These are phyloP conservation scores for Dunaliella primolecta DNA, from an alignment of 139 green algal species.

Conservation along the genomic window DNA sequence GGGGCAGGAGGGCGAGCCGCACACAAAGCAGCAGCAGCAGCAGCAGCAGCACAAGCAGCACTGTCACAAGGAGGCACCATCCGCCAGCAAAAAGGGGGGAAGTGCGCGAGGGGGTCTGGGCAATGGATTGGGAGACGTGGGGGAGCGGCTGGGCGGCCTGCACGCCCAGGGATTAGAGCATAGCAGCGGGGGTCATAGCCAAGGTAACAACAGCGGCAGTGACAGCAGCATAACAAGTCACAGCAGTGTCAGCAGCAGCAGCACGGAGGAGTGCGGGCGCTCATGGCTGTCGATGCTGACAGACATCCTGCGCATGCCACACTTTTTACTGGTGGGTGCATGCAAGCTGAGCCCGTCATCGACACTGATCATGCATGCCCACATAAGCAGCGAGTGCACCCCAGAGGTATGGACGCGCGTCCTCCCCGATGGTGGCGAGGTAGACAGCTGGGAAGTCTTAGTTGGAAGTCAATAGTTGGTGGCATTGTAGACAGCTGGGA, in stretches of 20 bases:
- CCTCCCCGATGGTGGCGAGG: no score
- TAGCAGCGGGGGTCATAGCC: neutral
- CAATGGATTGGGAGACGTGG: neutral
- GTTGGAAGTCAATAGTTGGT: no score
- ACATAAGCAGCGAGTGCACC: no score
- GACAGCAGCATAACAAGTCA: constrained; percentile 11
- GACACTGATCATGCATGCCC: no score
- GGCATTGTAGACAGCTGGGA: no score
- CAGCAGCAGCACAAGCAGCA: no score
- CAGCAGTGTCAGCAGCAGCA: constrained; percentile 8
- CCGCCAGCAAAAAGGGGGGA: neutral
- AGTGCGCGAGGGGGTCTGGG: neutral
- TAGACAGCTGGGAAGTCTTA: no score
- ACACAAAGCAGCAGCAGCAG: neutral
- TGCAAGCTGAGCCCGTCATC: no score
- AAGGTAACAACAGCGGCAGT: neutral
- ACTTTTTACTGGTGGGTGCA: neutral
- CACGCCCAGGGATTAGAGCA: neutral
- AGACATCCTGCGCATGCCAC: neutral
- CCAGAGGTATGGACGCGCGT: no score
- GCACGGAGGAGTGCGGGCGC: neutral
- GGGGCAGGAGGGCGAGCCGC: neutral
- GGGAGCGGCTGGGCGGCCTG: neutral
- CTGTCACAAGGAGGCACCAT: no score
- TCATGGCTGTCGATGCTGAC: neutral